Base-by-base conservation (phyloP, 768 basidiomycete species). In the Boletus coccyginus region DNA sequence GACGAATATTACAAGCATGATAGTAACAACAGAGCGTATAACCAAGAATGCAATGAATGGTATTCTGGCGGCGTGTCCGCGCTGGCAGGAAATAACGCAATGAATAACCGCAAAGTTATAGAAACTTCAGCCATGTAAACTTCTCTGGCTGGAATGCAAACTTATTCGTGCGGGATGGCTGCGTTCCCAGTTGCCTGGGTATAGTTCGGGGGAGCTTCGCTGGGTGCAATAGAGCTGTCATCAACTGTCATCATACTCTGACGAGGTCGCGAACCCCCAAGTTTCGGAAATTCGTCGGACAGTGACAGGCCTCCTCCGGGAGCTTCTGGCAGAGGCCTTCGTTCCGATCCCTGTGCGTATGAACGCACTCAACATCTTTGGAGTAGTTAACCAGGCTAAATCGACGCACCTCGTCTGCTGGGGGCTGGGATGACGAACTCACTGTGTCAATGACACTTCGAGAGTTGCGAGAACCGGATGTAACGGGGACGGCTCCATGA, bases 201-300 rank as follows among this genome's bases (percentile, higher is more conserved):
- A 35, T 70, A 70, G 45, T 66, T 56, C 12, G 67, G 66, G 7
- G 69, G 63, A 27, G 50, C 52, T n/a, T 66, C 66, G 32, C 59
- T 59, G 10, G 24, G 12, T 27, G 54, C 46, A 38, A 59, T 24
- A 27, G 69, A 71, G 46, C 11, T 41, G 21, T 10, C 51, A 45
- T 58, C 52, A n/a, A 11, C n/a, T 10, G 60, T 33, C 16, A 45
- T 32, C 14, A 33, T 13, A n/a, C 48, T 51, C 45, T n/a, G 57
- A 42, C 31, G 52, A 39, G 10, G 61, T 44, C 33, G 59, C 27
- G 19, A 9, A n/a, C 35, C 40, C 13, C 33, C 40, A 36, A 61
- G 48, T 44, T 59, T 68, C 29, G 59, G 51, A 33, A 53, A 47
- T 49, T 68, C 68, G 7, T 50, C 43, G 7, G 55, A 21, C 13